These are phyloP conservation scores for Nakazawaea peltata DNA, from an alignment of 805 yeast species.

Conservation along the genomic window DNA sequence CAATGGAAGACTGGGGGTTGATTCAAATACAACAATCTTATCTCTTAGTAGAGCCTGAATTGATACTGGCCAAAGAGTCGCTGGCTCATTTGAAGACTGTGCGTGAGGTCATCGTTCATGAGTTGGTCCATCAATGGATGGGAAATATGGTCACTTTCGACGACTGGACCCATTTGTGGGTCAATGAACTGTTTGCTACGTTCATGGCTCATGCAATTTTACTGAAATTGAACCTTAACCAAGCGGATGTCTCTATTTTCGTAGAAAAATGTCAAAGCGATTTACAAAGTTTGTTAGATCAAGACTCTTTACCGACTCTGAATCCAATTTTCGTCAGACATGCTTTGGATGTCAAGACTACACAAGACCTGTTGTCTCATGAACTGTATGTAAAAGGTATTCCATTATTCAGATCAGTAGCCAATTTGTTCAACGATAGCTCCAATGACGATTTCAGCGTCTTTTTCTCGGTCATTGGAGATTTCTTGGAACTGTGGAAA, in stretches of 20 bases:
- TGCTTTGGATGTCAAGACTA: slow-evolving; percentile 28
- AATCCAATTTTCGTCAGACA: slow-evolving; percentile 29
- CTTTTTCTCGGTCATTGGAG: slow-evolving; percentile 27
- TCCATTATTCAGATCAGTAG: slow-evolving; percentile 43
- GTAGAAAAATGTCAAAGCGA: slow-evolving; percentile 20
- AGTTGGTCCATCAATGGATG: slow-evolving; percentile 73
- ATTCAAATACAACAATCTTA: slow-evolving; percentile 21
- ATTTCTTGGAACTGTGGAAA: slow-evolving; percentile 27
- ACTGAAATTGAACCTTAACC: slow-evolving; percentile 14
- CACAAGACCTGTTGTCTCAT: slow-evolving; percentile 40
- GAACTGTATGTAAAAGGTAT: slow-evolving; percentile 55
- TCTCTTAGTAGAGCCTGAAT: slow-evolving; percentile 4
- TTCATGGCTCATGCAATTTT: slow-evolving; percentile 51
- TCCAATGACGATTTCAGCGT: slow-evolving; percentile 21
- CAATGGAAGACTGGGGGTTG: slow-evolving; percentile 75
- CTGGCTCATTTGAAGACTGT: slow-evolving; percentile 26
- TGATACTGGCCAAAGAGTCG: slow-evolving; percentile 1
- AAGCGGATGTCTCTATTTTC: slow-evolving; percentile 24
- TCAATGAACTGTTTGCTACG: slow-evolving; percentile 75
- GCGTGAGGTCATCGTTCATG: slow-evolving; percentile 59
- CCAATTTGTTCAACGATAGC: slow-evolving; percentile 27
- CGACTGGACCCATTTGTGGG: slow-evolving; percentile 63
- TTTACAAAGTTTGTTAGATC: slow-evolving; percentile 21
- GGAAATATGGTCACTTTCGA: slow-evolving; percentile 65
- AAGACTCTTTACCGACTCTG: slow-evolving; percentile 24